phyloP scores from a whole-genome alignment of 257 asterid species.

The Euphrasia confusa region DNA sequence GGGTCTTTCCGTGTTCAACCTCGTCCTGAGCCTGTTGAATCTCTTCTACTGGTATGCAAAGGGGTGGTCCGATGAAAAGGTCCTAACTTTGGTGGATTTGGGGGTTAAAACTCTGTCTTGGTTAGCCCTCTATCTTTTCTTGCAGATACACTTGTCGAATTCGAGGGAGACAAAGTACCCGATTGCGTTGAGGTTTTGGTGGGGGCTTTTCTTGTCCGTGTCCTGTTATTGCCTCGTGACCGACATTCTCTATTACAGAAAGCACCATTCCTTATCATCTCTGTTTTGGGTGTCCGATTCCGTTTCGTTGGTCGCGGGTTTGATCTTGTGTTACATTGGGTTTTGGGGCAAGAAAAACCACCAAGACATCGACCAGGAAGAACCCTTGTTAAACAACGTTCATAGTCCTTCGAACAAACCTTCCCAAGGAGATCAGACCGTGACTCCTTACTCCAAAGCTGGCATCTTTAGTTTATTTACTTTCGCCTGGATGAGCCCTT shows the following conservation, averaged over 20 bases:
- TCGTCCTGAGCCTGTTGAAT: constrained; percentile 41
- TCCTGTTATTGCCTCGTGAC: constrained; percentile 61
- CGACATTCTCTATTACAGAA: constrained; percentile 45
- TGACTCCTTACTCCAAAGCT: constrained; percentile 72
- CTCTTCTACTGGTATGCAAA: constrained; percentile 56
- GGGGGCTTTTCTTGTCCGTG: constrained; percentile 48
- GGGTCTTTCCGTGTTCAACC: constrained; percentile 43
- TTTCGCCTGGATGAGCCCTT: constrained; percentile 74
- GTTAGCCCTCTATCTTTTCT: constrained; percentile 43
- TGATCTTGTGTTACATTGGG: constrained; percentile 49
- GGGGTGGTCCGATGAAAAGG: constrained; percentile 75
- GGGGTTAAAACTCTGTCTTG: constrained; percentile 50
- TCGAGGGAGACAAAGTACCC: constrained; percentile 53
- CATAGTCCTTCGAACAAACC: constrained; percentile 23
- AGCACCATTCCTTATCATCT: constrained; percentile 33
- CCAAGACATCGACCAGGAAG: constrained; percentile 38
- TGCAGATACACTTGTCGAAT: constrained; percentile 34
- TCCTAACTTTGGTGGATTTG: constrained; percentile 50
- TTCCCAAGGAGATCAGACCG: constrained; percentile 51
- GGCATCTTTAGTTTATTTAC: constrained; percentile 51
- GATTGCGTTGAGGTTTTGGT: constrained; percentile 60
- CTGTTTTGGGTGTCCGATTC: constrained; percentile 65
- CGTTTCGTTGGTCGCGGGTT: constrained; percentile 40
- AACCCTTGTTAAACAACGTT: constrained; percentile 64
- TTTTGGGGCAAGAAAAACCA: constrained; percentile 31